Percentiles rank a stretch among this genome's conserved stretches.
Conservation (phyloP, 2,329 filamentous ascomycete genomes). For the Alternaria ethzedia region DNA sequence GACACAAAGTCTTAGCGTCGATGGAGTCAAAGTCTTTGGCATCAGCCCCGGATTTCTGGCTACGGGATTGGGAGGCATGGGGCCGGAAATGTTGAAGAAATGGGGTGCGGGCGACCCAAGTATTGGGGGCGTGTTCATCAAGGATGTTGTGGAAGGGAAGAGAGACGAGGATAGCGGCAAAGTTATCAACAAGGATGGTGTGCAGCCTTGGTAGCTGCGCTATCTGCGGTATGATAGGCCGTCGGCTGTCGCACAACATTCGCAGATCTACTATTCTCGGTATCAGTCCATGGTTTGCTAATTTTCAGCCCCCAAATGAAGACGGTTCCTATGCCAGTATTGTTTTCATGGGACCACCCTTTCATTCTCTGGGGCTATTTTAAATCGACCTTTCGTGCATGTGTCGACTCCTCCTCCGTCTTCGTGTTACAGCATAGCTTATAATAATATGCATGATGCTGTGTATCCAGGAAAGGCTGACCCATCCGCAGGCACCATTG, state of each 20-base stretch:
- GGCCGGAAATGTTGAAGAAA: constrained; percentile 41
- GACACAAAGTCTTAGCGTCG: constrained; percentile 52
- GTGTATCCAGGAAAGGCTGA: neutral
- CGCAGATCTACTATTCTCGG: neutral
- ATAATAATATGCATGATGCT: neutral
- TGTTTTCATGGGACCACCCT: neutral
- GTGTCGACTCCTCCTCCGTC: neutral
- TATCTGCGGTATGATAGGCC: neutral
- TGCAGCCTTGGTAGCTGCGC: constrained; percentile 47
- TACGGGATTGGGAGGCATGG: constrained; percentile 50
- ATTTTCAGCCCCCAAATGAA: neutral
- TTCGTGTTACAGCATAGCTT: neutral
- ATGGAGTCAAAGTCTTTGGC: constrained; percentile 55
- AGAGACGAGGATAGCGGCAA: constrained; percentile 49
- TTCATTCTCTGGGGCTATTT: neutral
- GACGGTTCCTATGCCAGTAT: neutral
- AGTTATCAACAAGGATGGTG: constrained; percentile 42
- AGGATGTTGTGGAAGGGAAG: constrained; percentile 49
- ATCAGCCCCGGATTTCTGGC: constrained; percentile 57
- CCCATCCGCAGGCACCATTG: neutral
- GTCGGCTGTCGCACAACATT: neutral
- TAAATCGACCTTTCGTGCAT: neutral
- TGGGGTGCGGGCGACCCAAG: constrained; percentile 49
- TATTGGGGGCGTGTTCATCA: constrained; percentile 47
- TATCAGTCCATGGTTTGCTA: neutral